Percentiles rank a stretch among this genome's conserved stretches.
phyloP scores from a whole-genome alignment of 176 grass and related monocot genomes.

The Avena sativa region DNA sequence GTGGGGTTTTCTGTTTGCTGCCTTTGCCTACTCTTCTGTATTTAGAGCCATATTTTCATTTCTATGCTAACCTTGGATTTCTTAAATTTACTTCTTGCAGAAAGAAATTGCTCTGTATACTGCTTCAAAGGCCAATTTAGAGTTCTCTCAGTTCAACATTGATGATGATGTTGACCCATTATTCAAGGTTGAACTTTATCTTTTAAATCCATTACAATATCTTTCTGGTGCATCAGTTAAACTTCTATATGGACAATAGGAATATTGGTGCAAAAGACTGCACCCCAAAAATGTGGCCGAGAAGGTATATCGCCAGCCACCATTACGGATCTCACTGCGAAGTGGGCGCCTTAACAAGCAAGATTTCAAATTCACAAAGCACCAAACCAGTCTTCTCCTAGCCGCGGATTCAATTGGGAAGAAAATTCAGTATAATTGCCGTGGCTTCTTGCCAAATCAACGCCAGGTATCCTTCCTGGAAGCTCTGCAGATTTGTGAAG shows the following conservation, averaged over 20 bases:
- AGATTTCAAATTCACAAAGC: constrained; percentile 90
- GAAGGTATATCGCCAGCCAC: constrained; percentile 92
- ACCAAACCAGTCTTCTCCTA: constrained; percentile 76
- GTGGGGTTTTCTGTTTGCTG: constrained; percentile 1
- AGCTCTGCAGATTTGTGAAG: constrained; percentile 29
- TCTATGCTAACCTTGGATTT: constrained; percentile 44
- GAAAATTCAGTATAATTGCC: constrained; percentile 85
- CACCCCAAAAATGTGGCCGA: constrained; percentile 98
- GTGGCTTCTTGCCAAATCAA: constrained; percentile 85
- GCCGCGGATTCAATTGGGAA: constrained; percentile 81
- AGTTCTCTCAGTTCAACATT: constrained; percentile 99
- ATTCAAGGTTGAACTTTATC: constrained; percentile 77
- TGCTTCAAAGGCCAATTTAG: constrained; percentile 92
- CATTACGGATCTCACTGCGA: constrained; percentile 79
- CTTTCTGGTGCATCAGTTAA: constrained; percentile 28
- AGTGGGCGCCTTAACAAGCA: constrained; percentile 84
- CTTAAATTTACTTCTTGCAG: constrained; percentile 53
- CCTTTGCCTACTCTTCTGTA: constrained; percentile 14
- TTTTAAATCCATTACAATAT: not conserved
- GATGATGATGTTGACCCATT: constrained; percentile 95
- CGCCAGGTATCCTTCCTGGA: constrained; percentile 68
- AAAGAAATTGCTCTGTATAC: constrained; percentile 99
- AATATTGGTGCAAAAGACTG: constrained; percentile 98
- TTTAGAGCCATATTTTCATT: constrained; percentile 37
- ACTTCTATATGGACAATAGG: constrained; percentile 56